Evolutionary conservation across 2,329 filamentous ascomycete species (phyloP).

Genomic region (Metarhizium robertsii): DNA sequence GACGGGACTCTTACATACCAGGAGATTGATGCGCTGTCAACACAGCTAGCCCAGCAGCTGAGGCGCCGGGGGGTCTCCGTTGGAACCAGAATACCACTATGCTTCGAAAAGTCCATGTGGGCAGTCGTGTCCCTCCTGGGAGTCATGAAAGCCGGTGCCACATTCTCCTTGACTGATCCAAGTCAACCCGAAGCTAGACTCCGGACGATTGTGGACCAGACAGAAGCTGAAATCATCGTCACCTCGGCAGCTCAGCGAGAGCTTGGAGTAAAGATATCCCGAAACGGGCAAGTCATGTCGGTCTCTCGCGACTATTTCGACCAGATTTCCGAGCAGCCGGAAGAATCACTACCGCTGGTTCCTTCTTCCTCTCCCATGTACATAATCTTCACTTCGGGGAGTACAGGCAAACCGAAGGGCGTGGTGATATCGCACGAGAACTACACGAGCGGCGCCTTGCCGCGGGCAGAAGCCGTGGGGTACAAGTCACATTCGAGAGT

Average conservation of each 20-base stretch:
- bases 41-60: slow-evolving; percentile 30
- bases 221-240: slow-evolving; percentile 27
- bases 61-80: slow-evolving; percentile 23
- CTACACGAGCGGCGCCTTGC: slow-evolving; percentile 35
- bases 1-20: slow-evolving; percentile 38
- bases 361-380: slow-evolving; percentile 35
- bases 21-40: slow-evolving; percentile 33
- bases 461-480: slow-evolving; percentile 31
- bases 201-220: slow-evolving; percentile 34
- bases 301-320: slow-evolving; percentile 19
- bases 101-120: slow-evolving; percentile 40
- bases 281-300: slow-evolving; percentile 22
- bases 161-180: slow-evolving; percentile 37
- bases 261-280: slow-evolving; percentile 27
- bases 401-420: slow-evolving; percentile 55
- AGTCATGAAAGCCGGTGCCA: slow-evolving; percentile 39
- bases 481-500: slow-evolving; percentile 32
- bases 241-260: slow-evolving; percentile 28
- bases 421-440: slow-evolving; percentile 43
- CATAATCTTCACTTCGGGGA: slow-evolving; percentile 58
- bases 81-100: slow-evolving; percentile 37
- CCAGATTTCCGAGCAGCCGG: slow-evolving; percentile 8
- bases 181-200: slow-evolving; percentile 36
- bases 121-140: slow-evolving; percentile 34
- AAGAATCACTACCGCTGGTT: slow-evolving; percentile 23